Percentiles rank a stretch among this genome's conserved stretches.
These are phyloP conservation scores for Ceratocystis papillata DNA, from an alignment of 2,329 filamentous ascomycete species.

Conservation along the genomic window DNA sequence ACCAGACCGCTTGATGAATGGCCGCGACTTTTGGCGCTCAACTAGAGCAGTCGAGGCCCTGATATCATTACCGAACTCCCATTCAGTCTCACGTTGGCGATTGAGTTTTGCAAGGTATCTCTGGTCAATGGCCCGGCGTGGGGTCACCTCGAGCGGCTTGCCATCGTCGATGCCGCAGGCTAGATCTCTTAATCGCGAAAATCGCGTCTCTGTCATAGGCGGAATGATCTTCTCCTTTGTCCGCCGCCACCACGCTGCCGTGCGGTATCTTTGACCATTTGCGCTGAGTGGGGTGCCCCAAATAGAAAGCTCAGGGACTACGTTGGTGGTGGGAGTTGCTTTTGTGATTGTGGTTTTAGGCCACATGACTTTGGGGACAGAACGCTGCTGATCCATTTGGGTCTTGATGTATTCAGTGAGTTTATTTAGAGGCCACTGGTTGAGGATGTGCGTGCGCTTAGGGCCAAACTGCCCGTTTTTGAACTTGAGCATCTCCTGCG, in stretches of 20 bases:
- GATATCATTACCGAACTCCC: slow-evolving; percentile 21
- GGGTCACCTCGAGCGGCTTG: slow-evolving; percentile 18
- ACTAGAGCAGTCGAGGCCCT: slow-evolving; percentile 10
- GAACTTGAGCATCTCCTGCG: neutral
- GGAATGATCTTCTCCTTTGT: slow-evolving; percentile 40
- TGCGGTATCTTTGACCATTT: slow-evolving; percentile 15
- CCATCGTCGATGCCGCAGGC: slow-evolving; percentile 20
- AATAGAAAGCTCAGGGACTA: slow-evolving; percentile 36
- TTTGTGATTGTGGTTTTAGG: slow-evolving; percentile 28
- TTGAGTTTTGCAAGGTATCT: slow-evolving; percentile 10
- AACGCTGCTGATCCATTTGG: slow-evolving; percentile 33
- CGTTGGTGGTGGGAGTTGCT: neutral
- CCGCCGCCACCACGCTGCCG: slow-evolving; percentile 37
- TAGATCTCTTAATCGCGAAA: slow-evolving; percentile 13
- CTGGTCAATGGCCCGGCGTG: slow-evolving; percentile 10
- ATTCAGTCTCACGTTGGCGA: neutral
- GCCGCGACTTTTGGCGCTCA: slow-evolving; percentile 21
- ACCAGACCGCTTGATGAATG: slow-evolving; percentile 20
- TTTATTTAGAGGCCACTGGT: slow-evolving; percentile 41
- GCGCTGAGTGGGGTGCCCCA: slow-evolving; percentile 38
- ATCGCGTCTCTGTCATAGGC: slow-evolving; percentile 22
- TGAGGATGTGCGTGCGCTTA: slow-evolving; percentile 32
- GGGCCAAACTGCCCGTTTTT: slow-evolving; percentile 3
- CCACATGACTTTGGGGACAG: slow-evolving; percentile 28
- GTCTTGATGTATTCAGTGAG: slow-evolving; percentile 35